Evolutionary conservation across 192 early-diverging fungal genomes (phyloP), one percentile per base, ranked within the genome.

Genomic region (Coemansia sp.): DNA sequence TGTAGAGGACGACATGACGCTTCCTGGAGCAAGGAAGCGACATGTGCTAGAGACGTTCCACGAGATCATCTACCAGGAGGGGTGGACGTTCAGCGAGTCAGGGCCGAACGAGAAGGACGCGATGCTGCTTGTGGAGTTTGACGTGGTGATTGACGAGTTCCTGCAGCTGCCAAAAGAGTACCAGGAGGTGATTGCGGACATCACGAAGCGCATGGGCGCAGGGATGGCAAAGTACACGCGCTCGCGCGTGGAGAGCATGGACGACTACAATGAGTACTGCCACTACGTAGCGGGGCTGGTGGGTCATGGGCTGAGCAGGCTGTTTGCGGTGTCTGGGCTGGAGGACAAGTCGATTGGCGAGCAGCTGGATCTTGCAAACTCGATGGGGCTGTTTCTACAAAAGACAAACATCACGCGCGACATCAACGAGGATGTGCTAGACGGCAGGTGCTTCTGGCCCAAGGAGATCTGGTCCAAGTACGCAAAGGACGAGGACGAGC

Each of bases 331-430:
- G 14, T 91, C 89, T 25, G 89, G 89, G 9, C 86, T 97, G 36
- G 94, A 97, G 82, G 79, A 82, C 62, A 67, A 72, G 41, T 30
- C 65, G 6, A 58, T 88, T 15, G 70, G 79, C n/a, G 70, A 83
- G 27, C 65, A 78, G 11, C 82, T 70, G 27, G 75, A 71, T 20
- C 69, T 86, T 62, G 84, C 95, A 62, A 96, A 98, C 76, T 87
- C 89, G 37, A 98, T 99, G 95, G 97, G 97, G 30, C 83, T 93
- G 53, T 98, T 99, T 75, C 82, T 99, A 65, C 97, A 99, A 86
- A 98, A 98, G 84, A 89, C 90, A 36, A 99, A 99, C 72, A 99
- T 99, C 53, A 89, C 91, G 31, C 93, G 97, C 33, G 97, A 99
- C 75, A 97, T 90, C 67, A 75, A 90, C 63, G 93, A 95, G 65